A percentile compares a stretch with the other conserved stretches of the same genome.
phyloP scores from a whole-genome alignment of 345 rosid genomes.

The Clausena lansium region DNA sequence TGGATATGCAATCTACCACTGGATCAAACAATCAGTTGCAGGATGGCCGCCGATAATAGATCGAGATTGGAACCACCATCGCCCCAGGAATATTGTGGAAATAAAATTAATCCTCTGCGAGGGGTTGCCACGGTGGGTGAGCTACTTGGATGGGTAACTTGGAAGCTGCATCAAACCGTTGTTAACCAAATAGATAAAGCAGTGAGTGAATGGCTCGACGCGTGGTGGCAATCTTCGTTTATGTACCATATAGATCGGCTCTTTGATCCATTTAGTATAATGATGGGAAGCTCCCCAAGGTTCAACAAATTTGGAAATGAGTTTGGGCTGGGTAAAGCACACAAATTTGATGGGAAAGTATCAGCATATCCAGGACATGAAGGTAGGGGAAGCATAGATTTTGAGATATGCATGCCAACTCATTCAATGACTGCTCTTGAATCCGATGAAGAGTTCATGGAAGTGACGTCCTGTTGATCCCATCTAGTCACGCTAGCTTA shows the following conservation, averaged over 20 bases:
- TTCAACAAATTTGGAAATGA: slow-evolving; percentile 72
- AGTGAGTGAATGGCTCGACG: slow-evolving; percentile 31
- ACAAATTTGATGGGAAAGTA: slow-evolving; percentile 77
- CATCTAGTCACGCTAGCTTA: background rate
- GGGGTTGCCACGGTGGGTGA: slow-evolving; percentile 49
- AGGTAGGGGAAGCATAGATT: slow-evolving; percentile 67
- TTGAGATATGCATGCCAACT: slow-evolving; percentile 65
- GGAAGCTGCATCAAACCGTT: slow-evolving; percentile 51
- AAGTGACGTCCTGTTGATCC: slow-evolving; percentile 25
- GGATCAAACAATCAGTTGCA: slow-evolving; percentile 45
- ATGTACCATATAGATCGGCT: slow-evolving; percentile 38
- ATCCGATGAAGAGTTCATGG: slow-evolving; percentile 50
- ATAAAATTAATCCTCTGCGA: slow-evolving; percentile 38
- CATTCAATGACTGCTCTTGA: slow-evolving; percentile 59
- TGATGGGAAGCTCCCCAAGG: slow-evolving; percentile 86
- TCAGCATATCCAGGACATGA: slow-evolving; percentile 56
- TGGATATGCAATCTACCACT: slow-evolving; percentile 35
- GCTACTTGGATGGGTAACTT: slow-evolving; percentile 69
- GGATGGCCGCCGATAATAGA: slow-evolving; percentile 50
- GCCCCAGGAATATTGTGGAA: slow-evolving; percentile 59
- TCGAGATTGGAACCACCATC: slow-evolving; percentile 52
- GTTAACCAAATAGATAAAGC: slow-evolving; percentile 36
- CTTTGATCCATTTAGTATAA: slow-evolving; percentile 55
- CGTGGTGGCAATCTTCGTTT: slow-evolving; percentile 46
- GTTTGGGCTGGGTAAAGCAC: slow-evolving; percentile 77